These are phyloP conservation scores for Babesia divergens DNA, from an alignment of 169 alveolate species.

Conservation along the genomic window DNA sequence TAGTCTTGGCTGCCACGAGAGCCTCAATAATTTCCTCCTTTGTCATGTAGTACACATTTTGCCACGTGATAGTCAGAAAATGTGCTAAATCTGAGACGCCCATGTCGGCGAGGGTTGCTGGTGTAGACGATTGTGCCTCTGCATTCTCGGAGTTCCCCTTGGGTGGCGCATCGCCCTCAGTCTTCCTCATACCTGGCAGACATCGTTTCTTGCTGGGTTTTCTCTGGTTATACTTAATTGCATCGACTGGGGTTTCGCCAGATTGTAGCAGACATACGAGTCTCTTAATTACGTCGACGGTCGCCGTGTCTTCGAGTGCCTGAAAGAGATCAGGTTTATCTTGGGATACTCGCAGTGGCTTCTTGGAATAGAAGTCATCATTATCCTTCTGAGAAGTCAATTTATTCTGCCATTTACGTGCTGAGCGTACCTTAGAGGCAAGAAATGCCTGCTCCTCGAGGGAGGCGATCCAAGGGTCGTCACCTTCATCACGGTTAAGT, in stretches of 20 bases:
- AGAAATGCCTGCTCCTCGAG: conserved; percentile 11
- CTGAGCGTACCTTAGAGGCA: conserved; percentile 6
- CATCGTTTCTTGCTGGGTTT: background rate
- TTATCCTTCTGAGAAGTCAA: background rate
- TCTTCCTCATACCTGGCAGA: conserved; percentile 6
- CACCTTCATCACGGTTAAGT: conserved; percentile 35
- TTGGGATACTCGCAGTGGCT: background rate
- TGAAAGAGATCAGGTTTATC: conserved; percentile 13
- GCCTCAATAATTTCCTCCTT: conserved; percentile 48
- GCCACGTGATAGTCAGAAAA: conserved; percentile 55
- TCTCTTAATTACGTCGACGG: conserved; percentile 34
- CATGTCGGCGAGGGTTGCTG: background rate
- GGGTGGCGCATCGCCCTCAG: background rate
- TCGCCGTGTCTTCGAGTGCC: conserved; percentile 28
- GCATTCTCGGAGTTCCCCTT: background rate
- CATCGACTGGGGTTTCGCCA: conserved; percentile 50
- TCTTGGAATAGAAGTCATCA: background rate
- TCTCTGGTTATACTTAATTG: background rate
- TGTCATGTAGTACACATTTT: conserved; percentile 59
- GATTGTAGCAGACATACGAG: conserved; percentile 30
- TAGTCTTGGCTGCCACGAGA: conserved; percentile 16
- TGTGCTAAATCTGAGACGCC: conserved; percentile 58
- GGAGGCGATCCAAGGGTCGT: conserved; percentile 54
- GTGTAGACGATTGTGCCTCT: background rate
- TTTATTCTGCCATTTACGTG: background rate